phyloP scores from a whole-genome alignment of 169 alveolate genomes.

The Blepharisma undulans region DNA sequence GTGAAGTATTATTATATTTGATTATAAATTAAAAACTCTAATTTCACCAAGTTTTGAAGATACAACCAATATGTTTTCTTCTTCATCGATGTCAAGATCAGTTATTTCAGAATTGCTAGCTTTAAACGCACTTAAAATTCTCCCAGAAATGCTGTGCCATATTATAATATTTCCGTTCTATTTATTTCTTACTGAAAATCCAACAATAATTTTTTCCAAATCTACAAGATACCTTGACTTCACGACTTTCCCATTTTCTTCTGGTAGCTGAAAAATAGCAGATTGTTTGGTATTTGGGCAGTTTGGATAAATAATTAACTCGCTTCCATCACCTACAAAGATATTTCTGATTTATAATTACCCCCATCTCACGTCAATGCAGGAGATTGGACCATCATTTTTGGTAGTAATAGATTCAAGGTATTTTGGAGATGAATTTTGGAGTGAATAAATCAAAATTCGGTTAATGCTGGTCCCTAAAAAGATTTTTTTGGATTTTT shows the following conservation, averaged over 20 bases:
- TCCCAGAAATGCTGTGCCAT: not conserved
- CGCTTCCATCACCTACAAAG: not conserved
- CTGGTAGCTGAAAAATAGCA: not conserved
- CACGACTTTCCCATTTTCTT: not conserved
- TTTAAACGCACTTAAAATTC: not conserved
- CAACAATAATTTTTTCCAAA: not conserved
- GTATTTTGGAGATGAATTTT: not conserved
- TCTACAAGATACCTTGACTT: not conserved
- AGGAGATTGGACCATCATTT: not conserved
- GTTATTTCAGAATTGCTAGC: not conserved
- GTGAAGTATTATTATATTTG: not conserved
- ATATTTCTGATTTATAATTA: not conserved
- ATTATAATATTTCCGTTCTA: not conserved
- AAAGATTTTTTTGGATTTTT: not conserved
- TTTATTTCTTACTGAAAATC: not conserved
- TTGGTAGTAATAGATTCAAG: not conserved
- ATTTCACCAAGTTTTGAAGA: not conserved
- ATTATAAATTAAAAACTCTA: not conserved
- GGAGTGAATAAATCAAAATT: not conserved
- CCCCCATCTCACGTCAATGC: not conserved
- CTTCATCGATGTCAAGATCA: not conserved
- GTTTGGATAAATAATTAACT: not conserved
- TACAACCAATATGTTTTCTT: not conserved
- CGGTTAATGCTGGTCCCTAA: slow-evolving; percentile 5
- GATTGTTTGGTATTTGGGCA: not conserved